Evolutionary conservation across 805 yeast genomes (phyloP), one percentile per base, ranked within the genome.

Genomic region (Candida chauliodis): DNA sequence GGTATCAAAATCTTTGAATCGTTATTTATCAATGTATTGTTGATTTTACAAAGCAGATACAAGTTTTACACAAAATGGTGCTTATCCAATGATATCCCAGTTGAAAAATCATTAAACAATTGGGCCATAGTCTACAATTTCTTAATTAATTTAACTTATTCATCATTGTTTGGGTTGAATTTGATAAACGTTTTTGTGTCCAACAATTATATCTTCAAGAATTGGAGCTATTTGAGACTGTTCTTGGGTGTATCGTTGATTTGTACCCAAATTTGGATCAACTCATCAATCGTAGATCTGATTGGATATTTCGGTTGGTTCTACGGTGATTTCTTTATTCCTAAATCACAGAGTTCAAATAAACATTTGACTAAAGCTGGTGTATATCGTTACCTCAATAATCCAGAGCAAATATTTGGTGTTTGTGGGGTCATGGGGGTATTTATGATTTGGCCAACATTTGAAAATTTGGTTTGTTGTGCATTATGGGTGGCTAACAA

Each of bases 291-390:
- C 25, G 71, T 79, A 46, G 76, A 76, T 30, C 78, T 84, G 35
- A 78, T 85, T 46, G 91, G 91, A 2, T 83, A 82, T 44, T 84
- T 81, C 58, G 93, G 95, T n/a, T 85, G 93, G 93, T 85, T 84
- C 51, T 85, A 81, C 56, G 95, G 95, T 41, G 95, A 85, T 57
- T 85, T 85, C 59, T 85, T 84, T 59, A 63, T 83, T 41, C 78
- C 84, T 25, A 74, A 70, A 37, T 64, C 73, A 14, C 61, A 71
- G 15, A 37, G 46, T 25, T 41, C 51, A 5, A 37, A 47, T 21
- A 50, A 55, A 46, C 67, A 68, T 46, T 66, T 85, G 48, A 79
- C 90, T 0, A 81, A 81, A 45, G 83, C 85, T 23, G 95, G 95
- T 35, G 84, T 85, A 27, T 85, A 85, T 55, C 75, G 91, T 47